phyloP scores from a whole-genome alignment of 2,329 filamentous ascomycete genomes.

The Stachybotrys echinatus region DNA sequence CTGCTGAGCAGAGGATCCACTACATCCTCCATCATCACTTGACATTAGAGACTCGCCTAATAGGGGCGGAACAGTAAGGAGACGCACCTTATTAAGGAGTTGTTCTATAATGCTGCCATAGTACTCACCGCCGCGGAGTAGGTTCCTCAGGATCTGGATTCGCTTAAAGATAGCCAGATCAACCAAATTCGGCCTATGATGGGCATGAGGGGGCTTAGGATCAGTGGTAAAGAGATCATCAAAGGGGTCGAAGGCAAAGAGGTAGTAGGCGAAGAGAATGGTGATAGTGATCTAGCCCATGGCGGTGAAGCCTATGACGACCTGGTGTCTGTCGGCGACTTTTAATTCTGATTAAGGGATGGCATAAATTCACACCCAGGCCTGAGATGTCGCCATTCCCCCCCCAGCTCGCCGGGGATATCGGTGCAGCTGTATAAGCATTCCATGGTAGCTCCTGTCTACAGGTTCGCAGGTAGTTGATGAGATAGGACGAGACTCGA shows the following conservation, averaged over 20 bases:
- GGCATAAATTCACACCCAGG: not conserved
- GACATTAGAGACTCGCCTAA: too few species aligned
- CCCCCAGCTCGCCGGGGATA: not conserved
- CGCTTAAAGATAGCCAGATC: not conserved
- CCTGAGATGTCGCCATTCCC: not conserved
- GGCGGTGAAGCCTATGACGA: not conserved
- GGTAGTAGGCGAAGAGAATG: not conserved
- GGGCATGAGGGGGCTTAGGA: not conserved
- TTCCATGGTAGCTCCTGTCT: not conserved
- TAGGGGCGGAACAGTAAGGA: too few species aligned
- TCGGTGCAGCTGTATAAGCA: not conserved
- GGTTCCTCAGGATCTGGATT: not conserved
- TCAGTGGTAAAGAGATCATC: not conserved
- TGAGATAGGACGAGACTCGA: too few species aligned
- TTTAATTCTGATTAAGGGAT: too few species aligned
- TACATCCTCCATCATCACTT: too few species aligned
- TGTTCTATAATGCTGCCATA: not conserved
- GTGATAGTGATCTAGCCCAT: not conserved
- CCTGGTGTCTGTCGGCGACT: not conserved
- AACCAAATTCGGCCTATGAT: not conserved
- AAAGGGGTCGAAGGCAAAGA: not conserved
- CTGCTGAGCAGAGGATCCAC: slow-evolving; percentile 6
- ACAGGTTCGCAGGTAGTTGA: too few species aligned
- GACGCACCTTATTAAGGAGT: not conserved
- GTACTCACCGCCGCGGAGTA: not conserved